These are phyloP conservation scores for Jaenimonas drosophilae DNA, from an alignment of 208 protist genomes.

Conservation along the genomic window DNA sequence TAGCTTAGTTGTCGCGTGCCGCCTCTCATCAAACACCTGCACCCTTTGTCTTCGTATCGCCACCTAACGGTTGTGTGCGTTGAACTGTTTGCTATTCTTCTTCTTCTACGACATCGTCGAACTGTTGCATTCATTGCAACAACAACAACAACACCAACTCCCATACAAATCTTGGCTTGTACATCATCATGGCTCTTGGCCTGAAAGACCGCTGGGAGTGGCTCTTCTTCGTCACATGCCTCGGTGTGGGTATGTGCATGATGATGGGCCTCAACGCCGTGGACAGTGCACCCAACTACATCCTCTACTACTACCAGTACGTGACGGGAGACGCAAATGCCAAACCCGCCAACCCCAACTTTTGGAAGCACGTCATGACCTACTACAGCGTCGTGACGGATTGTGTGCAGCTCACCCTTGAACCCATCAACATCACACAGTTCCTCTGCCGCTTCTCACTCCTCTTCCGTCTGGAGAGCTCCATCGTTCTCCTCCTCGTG, in stretches of 20 bases:
- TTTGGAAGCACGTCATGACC: conserved; percentile 51
- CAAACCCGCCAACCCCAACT: conserved; percentile 10
- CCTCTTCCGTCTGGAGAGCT: conserved; percentile 17
- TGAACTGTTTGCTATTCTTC: no score
- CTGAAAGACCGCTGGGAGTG: no score
- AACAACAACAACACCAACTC: no score
- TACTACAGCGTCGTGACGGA: conserved; percentile 64
- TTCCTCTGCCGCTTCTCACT: conserved; percentile 42
- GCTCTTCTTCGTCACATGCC: conserved; percentile 39
- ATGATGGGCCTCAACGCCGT: conserved; percentile 73
- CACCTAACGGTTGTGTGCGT: no score
- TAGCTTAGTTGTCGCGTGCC: no score
- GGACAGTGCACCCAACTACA: conserved; percentile 61
- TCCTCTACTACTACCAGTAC: conserved; percentile 59
- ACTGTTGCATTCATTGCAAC: no score
- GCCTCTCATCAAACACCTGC: no score
- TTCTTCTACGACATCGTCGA: no score
- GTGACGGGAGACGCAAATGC: conserved; percentile 19
- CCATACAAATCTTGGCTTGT: no score
- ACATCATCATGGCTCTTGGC: no score
- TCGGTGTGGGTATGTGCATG: conserved; percentile 60
- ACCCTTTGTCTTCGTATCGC: no score
- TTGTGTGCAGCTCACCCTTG: conserved; percentile 36
- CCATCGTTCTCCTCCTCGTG: conserved; percentile 22
- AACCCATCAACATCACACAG: conserved; percentile 28